Percentiles rank a stretch among this genome's conserved stretches.
phyloP scores from a whole-genome alignment of 2,329 filamentous ascomycete species.

The Aspergillus quadricinctus region DNA sequence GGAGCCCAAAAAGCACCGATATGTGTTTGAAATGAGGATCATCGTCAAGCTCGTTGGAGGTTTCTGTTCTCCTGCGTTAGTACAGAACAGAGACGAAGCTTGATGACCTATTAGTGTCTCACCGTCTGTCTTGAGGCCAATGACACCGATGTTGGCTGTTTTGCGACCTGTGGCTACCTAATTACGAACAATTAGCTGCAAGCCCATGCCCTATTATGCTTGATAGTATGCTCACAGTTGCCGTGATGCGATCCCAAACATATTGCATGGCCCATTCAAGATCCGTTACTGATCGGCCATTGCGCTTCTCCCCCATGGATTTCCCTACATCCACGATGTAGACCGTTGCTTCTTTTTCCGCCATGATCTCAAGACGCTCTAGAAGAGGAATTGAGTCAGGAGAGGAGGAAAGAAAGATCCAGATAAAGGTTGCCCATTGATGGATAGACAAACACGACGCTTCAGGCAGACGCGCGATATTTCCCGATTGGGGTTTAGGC shows the following conservation, averaged over 20 bases:
- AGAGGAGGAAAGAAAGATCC: not conserved
- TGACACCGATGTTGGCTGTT: conserved; percentile 69
- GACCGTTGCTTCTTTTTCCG: conserved; percentile 86
- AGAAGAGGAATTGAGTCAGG: not conserved
- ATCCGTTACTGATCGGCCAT: conserved; percentile 71
- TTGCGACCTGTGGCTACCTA: conserved; percentile 65
- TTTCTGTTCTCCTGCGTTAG: conserved; percentile 43
- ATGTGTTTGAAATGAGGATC: conserved; percentile 78
- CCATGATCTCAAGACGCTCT: conserved; percentile 57
- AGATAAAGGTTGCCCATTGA: not conserved
- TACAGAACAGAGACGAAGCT: conserved; percentile 5
- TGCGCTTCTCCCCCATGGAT: conserved; percentile 72
- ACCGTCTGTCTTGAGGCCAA: conserved; percentile 76
- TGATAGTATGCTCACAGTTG: conserved; percentile 54
- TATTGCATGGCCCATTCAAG: conserved; percentile 88
- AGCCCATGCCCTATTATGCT: not conserved
- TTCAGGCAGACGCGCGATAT: conserved; percentile 42
- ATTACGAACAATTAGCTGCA: not conserved
- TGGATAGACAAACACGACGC: conserved; percentile 4
- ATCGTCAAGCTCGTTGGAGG: conserved; percentile 61
- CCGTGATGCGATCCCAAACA: conserved; percentile 88
- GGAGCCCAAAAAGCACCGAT: conserved; percentile 60
- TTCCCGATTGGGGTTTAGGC: conserved; percentile 30
- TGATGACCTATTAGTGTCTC: conserved; percentile 12
- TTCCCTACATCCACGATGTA: conserved; percentile 85